Conservation (phyloP, 148 eudicot genomes). For the Chenopodium album region DNA sequence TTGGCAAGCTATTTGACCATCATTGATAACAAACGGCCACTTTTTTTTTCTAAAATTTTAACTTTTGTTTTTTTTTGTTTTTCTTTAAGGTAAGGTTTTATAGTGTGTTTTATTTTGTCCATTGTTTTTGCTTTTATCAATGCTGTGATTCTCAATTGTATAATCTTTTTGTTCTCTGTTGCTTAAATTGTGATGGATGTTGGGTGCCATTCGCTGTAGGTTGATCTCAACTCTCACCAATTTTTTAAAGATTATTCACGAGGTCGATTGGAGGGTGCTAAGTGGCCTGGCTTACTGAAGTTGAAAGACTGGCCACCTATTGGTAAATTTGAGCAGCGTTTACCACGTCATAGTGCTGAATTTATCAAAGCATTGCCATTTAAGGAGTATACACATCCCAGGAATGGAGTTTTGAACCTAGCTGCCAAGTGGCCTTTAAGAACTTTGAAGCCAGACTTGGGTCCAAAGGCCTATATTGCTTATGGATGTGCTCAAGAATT, state of each 20-base stretch:
- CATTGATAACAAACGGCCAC: background rate
- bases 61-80: background rate
- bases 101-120: background rate
- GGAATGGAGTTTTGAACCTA: constrained; percentile 54
- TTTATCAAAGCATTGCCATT: constrained; percentile 65
- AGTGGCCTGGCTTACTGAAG: constrained; percentile 58
- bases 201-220: constrained; percentile 30
- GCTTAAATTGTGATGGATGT: background rate
- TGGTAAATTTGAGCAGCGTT: constrained; percentile 52
- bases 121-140: background rate
- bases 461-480: constrained; percentile 77
- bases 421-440: constrained; percentile 47
- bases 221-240: constrained; percentile 48
- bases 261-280: constrained; percentile 21
- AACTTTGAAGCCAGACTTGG: constrained; percentile 62
- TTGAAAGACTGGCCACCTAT: constrained; percentile 82
- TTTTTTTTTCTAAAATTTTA: background rate
- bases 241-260: constrained; percentile 55
- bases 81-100: too few species aligned
- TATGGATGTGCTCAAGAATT: constrained; percentile 69
- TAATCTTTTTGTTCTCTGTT: background rate
- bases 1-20: background rate
- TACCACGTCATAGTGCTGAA: constrained; percentile 70
- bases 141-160: background rate
- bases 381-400: constrained; percentile 70